Base-by-base conservation (phyloP, 768 basidiomycete genomes). In the Pisolithus albus region DNA sequence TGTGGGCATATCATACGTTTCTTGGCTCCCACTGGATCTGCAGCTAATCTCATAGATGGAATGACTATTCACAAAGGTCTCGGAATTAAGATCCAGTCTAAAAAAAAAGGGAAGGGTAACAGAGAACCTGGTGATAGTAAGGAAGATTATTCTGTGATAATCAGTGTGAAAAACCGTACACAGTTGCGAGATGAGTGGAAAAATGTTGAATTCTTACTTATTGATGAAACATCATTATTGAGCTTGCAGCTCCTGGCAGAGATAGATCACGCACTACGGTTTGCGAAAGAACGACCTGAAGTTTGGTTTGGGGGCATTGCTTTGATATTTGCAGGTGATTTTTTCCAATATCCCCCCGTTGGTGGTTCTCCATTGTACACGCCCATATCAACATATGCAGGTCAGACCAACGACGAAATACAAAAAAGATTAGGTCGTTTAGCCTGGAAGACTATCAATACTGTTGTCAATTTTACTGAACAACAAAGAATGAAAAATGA, bases 241-340 rank as follows among this genome's bases (percentile, higher is more conserved):
- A n/a, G n/a, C n/a, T n/a, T n/a, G n/a, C n/a, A n/a, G n/a, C n/a
- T n/a, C n/a, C 19, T 42, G 19, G 41, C 41, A 18, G 9, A 18
- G 41, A 42, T 28, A 7, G 28, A 28, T 5, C 28, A 28, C 7
- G 28, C 28, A 28, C 9, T 28, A 1, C 41, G 10, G 3, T 66
- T 56, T 59, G 63, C 63, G 1, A 63, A 55, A 23, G 61, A 69
- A 50, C 57, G 52, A 11, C 42, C 42, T 1, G 36, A 62, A 19
- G 18, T 51, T 9, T 66, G 48, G 51, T 70, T 66, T 61, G 67
- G 69, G 1, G 69, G 69, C 0, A 47, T 70, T 0, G 53, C 50
- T 1, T 16, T 71, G 0, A 67, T 71, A 9, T 66, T 70, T 45
- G 32, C 67, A 1, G 70, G 70, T 15, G 70, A 71, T 49, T 65